Evolutionary conservation across 2,329 filamentous ascomycete species (phyloP).

Genomic region (Penicillium brevicompactum): DNA sequence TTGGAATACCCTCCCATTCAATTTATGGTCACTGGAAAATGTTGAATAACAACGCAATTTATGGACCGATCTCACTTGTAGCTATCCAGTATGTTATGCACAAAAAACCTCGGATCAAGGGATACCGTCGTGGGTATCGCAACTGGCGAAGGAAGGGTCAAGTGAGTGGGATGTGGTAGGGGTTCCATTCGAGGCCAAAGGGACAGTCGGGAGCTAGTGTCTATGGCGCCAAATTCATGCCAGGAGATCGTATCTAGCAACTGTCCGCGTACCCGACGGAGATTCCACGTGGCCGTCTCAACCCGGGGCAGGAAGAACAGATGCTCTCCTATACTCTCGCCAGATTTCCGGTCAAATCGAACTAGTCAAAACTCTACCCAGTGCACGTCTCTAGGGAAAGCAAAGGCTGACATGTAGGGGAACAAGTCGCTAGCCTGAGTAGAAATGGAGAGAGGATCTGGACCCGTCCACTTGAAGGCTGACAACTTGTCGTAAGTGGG

Average conservation of each 20-base stretch:
- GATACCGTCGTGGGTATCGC: neutral
- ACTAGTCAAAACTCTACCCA: neutral
- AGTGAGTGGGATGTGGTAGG: neutral
- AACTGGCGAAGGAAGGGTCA: neutral
- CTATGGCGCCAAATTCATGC: neutral
- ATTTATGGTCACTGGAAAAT: too few relatives aligned
- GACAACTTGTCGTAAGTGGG: neutral
- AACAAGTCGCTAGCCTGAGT: neutral
- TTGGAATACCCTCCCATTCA: too few relatives aligned
- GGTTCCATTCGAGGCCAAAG: neutral
- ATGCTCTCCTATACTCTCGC: slow-evolving; percentile 1
- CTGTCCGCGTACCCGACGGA: slow-evolving; percentile 1
- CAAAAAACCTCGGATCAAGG: neutral
- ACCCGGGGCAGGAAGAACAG: slow-evolving; percentile 4
- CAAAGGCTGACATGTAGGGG: neutral
- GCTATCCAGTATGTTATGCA: neutral
- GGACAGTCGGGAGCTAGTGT: neutral
- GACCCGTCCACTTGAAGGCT: neutral
- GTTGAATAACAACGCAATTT: too few relatives aligned
- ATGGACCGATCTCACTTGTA: neutral
- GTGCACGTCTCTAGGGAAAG: neutral
- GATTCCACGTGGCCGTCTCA: slow-evolving; percentile 3
- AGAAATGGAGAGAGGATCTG: neutral
- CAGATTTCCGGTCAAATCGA: neutral
- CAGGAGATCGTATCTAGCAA: slow-evolving; percentile 3